Percentiles rank a stretch among this genome's conserved stretches.
Conservation (phyloP, 192 early-diverging fungal species). For the Helicostylum pulchrum region DNA sequence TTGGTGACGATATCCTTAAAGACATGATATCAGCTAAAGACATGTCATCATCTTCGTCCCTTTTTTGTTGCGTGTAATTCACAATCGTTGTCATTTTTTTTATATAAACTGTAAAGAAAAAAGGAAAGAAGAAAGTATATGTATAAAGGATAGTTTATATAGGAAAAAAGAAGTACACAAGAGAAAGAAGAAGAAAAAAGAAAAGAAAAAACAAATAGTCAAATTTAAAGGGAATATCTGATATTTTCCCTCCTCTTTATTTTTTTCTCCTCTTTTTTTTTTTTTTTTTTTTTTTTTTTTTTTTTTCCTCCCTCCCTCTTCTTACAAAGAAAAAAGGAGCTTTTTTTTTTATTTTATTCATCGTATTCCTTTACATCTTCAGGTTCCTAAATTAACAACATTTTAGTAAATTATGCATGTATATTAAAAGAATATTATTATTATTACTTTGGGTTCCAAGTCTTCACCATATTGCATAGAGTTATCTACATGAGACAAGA, state of each 20-base stretch:
- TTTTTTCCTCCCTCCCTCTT: neutral
- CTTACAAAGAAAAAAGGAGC: neutral
- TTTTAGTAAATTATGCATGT: constrained; percentile 12
- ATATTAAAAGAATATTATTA: neutral
- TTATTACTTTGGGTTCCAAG: constrained; percentile 81
- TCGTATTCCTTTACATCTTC: constrained; percentile 30
- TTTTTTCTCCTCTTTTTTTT: neutral
- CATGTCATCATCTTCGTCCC: neutral
- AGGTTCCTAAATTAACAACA: constrained; percentile 29
- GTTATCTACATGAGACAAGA: constrained; percentile 89
- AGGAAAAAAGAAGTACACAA: neutral
- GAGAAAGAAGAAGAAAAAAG: neutral
- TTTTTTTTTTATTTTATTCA: constrained; percentile 2
- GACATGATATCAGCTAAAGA: neutral
- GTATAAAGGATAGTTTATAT: neutral
- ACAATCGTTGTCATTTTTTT: neutral
- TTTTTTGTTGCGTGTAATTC: neutral
- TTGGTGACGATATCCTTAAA: neutral
- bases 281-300: neutral
- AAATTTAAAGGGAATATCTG: no score
- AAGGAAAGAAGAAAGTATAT: neutral
- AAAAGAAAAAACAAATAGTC: neutral
- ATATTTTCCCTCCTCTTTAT: no score
- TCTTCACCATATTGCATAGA: constrained; percentile 98
- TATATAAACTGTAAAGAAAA: neutral